These are phyloP conservation scores for Plasmodium reichenowi DNA, from an alignment of 169 alveolate genomes.

Conservation along the genomic window DNA sequence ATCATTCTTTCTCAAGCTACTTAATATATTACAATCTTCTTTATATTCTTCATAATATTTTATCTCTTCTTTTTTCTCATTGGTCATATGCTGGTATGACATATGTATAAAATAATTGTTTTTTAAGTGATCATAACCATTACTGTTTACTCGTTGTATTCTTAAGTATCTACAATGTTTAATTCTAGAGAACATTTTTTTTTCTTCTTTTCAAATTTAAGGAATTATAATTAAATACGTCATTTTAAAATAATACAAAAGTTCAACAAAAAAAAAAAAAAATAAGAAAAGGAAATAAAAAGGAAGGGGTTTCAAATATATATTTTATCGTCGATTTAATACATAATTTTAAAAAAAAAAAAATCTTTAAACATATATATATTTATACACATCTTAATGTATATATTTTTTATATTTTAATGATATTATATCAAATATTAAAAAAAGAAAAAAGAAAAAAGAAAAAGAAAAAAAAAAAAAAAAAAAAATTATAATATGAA, in stretches of 20 bases:
- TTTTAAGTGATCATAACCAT: neutral
- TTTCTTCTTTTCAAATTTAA: neutral
- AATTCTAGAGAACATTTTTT: conserved; percentile 20
- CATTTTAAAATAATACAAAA: neutral
- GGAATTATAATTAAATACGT: neutral
- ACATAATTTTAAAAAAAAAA: no score
- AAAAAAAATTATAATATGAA: no score
- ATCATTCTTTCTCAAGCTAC: conserved; percentile 16
- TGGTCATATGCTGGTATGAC: conserved; percentile 2
- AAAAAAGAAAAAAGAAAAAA: no score
- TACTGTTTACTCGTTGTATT: neutral
- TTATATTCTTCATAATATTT: conserved; percentile 31
- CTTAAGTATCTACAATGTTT: conserved; percentile 13
- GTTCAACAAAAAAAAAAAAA: neutral
- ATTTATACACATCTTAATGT: no score
- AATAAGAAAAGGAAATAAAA: neutral
- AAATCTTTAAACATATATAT: no score
- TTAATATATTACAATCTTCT: conserved; percentile 35
- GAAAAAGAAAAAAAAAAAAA: no score
- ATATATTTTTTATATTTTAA: no score
- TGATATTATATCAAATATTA: no score
- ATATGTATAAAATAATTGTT: conserved; percentile 1
- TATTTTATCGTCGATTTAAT: no score
- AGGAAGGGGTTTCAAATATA: neutral
- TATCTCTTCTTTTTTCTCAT: neutral